A percentile compares a stretch with the other conserved stretches of the same genome.
Conservation (phyloP, 2,329 filamentous ascomycete species). For the Scytalidium sp. region DNA sequence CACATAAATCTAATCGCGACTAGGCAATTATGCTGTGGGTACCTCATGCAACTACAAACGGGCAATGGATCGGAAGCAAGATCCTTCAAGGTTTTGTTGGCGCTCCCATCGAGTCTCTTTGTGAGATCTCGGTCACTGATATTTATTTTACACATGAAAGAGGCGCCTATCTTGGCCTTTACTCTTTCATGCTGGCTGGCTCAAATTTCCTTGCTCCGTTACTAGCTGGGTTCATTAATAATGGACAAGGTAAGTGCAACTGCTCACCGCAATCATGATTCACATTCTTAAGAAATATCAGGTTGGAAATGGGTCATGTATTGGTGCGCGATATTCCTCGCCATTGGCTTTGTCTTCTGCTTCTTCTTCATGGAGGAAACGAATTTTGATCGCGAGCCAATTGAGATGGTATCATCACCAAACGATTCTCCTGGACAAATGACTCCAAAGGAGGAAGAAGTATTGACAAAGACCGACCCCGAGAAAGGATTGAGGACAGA, state of each 20-base stretch:
- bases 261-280: background rate
- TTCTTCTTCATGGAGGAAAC: constrained; percentile 62
- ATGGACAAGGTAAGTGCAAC: constrained; percentile 31
- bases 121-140: constrained; percentile 23
- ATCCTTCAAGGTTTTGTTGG: constrained; percentile 10
- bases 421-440: constrained; percentile 5
- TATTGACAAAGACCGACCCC: constrained; percentile 8
- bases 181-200: constrained; percentile 39
- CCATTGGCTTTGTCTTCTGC: constrained; percentile 44
- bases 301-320: constrained; percentile 49
- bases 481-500: constrained; percentile 9
- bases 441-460: constrained; percentile 9
- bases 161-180: constrained; percentile 35
- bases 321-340: constrained; percentile 53
- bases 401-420: constrained; percentile 7
- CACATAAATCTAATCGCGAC: background rate
- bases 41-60: constrained; percentile 15
- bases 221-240: constrained; percentile 46
- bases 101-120: constrained; percentile 14
- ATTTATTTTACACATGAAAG: constrained; percentile 39
- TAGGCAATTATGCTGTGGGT: constrained; percentile 35
- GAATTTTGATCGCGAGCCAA: constrained; percentile 29
- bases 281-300: background rate
- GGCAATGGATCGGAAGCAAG: constrained; percentile 12
- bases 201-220: constrained; percentile 45